Percentiles rank a stretch among this genome's conserved stretches.
Conservation (phyloP, 192 early-diverging fungal species). For the Chytriomyces sp. region DNA sequence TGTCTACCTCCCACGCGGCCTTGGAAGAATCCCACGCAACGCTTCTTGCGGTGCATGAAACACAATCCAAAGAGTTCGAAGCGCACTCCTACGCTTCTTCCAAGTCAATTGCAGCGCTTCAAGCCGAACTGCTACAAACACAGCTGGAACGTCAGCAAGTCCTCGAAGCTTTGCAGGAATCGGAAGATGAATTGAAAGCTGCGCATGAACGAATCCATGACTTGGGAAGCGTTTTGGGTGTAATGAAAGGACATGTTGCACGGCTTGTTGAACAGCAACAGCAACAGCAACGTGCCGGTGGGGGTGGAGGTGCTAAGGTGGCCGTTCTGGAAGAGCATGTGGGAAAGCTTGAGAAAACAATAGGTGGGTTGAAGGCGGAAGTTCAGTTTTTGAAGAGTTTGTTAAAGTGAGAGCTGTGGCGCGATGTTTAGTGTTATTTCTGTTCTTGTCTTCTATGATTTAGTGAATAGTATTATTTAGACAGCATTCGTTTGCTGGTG, state of each 20-base stretch:
- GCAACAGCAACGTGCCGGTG: neutral
- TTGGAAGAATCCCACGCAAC: too few relatives aligned
- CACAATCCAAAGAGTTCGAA: too few relatives aligned
- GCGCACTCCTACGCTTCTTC: too few relatives aligned
- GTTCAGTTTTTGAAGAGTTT: conserved; percentile 25
- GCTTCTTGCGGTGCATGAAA: too few relatives aligned
- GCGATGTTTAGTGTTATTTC: too few relatives aligned
- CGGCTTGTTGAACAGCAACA: conserved; percentile 13
- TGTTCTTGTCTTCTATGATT: too few relatives aligned
- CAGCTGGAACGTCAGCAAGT: neutral
- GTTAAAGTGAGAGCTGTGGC: neutral
- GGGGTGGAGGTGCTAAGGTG: neutral
- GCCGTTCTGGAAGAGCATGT: conserved; percentile 28
- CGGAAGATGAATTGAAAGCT: conserved; percentile 17
- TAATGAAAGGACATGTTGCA: conserved; percentile 26
- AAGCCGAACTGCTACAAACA: conserved; percentile 16
- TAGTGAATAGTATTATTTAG: too few relatives aligned
- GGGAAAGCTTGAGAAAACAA: conserved; percentile 21
- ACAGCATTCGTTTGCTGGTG: too few relatives aligned
- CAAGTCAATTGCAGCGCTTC: neutral
- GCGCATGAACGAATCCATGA: conserved; percentile 12
- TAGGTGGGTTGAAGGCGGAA: conserved; percentile 16
- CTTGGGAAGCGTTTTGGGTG: conserved; percentile 16
- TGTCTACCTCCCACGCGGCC: too few relatives aligned
- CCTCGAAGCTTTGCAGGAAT: neutral